Evolutionary conservation across 768 basidiomycete species (phyloP).

Genomic region (Cystobasidium onofrii): DNA sequence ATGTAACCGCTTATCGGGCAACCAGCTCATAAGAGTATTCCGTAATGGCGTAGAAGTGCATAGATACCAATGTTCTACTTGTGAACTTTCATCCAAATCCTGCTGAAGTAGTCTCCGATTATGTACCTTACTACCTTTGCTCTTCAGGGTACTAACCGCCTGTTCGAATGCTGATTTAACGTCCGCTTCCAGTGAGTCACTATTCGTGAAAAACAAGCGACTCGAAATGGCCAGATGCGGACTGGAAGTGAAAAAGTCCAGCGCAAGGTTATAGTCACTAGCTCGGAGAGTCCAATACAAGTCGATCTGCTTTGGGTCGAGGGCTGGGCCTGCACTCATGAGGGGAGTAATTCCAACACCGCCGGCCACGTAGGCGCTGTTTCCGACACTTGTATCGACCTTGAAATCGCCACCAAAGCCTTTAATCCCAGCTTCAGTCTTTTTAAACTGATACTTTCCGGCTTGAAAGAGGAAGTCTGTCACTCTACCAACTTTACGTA

Average conservation of each 20-base stretch:
- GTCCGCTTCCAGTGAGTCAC: background rate
- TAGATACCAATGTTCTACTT: conserved; percentile 12
- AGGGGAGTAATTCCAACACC: conserved; percentile 34
- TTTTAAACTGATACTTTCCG: background rate
- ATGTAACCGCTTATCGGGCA: background rate
- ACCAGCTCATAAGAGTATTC: background rate
- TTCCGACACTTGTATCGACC: background rate
- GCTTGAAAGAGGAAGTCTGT: conserved; percentile 29
- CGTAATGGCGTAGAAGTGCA: conserved; percentile 12
- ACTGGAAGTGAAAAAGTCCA: background rate
- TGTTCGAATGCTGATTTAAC: background rate
- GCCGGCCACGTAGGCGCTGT: conserved; percentile 22
- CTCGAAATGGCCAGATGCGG: background rate
- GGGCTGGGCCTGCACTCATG: background rate
- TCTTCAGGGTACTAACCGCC: background rate
- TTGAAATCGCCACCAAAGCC: conserved; percentile 31
- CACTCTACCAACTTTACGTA: conserved; percentile 31
- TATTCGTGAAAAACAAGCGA: background rate
- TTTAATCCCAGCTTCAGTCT: conserved; percentile 1
- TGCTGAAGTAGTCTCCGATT: background rate
- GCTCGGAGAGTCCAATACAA: conserved; percentile 14
- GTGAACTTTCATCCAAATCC: background rate
- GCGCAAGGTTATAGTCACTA: background rate
- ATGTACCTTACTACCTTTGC: background rate
- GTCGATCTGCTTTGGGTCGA: background rate